Conservation (phyloP, 1,139 yeast species). For the Diutina siamensis region DNA sequence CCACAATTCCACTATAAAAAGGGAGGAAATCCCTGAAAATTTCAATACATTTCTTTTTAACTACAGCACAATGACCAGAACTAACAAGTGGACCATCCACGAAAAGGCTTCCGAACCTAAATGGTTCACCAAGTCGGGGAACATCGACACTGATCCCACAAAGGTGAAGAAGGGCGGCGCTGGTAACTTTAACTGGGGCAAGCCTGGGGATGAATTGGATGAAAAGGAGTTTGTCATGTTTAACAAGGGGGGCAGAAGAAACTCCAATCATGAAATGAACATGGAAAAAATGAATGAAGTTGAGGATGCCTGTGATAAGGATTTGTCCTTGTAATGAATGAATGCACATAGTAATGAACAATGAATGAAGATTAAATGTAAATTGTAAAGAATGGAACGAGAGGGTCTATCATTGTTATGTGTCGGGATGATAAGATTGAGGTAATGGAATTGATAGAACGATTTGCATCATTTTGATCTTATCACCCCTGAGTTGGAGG, state of each 20-base stretch:
- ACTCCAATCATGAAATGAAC: slow-evolving; percentile 24
- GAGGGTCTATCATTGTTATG: too few species aligned
- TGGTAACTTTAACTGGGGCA: slow-evolving; percentile 73
- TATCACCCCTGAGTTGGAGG: too few species aligned
- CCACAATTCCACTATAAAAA: background rate
- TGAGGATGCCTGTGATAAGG: slow-evolving; percentile 8
- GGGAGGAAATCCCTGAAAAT: background rate
- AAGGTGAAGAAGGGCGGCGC: slow-evolving; percentile 77
- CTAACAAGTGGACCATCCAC: slow-evolving; percentile 66
- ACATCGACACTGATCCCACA: slow-evolving; percentile 15
- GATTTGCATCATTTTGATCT: too few species aligned
- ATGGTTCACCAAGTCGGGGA: slow-evolving; percentile 71
- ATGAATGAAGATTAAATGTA: background rate
- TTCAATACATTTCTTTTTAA: background rate
- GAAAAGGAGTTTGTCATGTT: slow-evolving; percentile 20
- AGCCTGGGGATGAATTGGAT: slow-evolving; percentile 52
- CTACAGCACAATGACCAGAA: slow-evolving; percentile 55
- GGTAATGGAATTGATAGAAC: too few species aligned
- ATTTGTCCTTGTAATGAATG: background rate
- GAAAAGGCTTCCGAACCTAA: slow-evolving; percentile 50
- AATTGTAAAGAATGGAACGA: too few species aligned
- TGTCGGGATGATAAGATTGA: too few species aligned
- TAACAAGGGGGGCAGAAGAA: slow-evolving; percentile 23
- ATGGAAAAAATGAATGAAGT: slow-evolving; percentile 8
- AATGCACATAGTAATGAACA: background rate